Conservation (phyloP, 2,329 filamentous ascomycete genomes). For the Cryphonectria parasitica region DNA sequence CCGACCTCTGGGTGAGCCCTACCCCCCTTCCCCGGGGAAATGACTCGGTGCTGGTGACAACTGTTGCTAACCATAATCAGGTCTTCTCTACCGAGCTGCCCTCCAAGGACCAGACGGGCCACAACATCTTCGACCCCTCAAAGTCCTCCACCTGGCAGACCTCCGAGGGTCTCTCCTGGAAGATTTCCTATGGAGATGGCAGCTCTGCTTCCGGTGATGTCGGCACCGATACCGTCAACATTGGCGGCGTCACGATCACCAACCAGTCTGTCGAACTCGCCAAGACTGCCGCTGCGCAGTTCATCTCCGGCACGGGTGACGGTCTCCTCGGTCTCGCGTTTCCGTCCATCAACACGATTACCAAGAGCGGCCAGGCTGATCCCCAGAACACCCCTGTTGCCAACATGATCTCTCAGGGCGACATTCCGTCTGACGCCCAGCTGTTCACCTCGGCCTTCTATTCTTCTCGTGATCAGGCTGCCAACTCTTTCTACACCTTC, state of each 20-base stretch:
- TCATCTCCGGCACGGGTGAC: constrained; percentile 59
- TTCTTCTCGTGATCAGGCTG: constrained; percentile 54
- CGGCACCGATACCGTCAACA: constrained; percentile 62
- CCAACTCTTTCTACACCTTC: constrained; percentile 71
- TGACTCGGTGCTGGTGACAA: neutral
- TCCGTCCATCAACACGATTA: constrained; percentile 65
- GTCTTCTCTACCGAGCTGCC: constrained; percentile 59
- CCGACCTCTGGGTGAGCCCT: constrained; percentile 66
- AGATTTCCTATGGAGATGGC: constrained; percentile 70
- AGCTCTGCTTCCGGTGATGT: constrained; percentile 69
- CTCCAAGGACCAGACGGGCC: constrained; percentile 42
- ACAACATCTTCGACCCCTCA: constrained; percentile 61
- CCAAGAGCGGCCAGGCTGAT: constrained; percentile 43
- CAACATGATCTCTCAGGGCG: constrained; percentile 63
- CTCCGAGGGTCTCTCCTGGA: constrained; percentile 56
- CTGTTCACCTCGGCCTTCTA: constrained; percentile 70
- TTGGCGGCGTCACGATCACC: constrained; percentile 65
- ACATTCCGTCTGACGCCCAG: constrained; percentile 52
- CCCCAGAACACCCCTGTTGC: constrained; percentile 66
- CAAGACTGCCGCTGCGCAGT: constrained; percentile 60
- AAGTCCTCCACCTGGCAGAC: constrained; percentile 65
- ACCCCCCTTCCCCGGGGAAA: no score
- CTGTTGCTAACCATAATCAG: constrained; percentile 39
- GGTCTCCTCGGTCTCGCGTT: constrained; percentile 71
- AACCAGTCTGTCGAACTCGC: constrained; percentile 69